Evolutionary conservation across 2,329 filamentous ascomycete genomes (phyloP).

Genomic region (Apiospora arundinis): DNA sequence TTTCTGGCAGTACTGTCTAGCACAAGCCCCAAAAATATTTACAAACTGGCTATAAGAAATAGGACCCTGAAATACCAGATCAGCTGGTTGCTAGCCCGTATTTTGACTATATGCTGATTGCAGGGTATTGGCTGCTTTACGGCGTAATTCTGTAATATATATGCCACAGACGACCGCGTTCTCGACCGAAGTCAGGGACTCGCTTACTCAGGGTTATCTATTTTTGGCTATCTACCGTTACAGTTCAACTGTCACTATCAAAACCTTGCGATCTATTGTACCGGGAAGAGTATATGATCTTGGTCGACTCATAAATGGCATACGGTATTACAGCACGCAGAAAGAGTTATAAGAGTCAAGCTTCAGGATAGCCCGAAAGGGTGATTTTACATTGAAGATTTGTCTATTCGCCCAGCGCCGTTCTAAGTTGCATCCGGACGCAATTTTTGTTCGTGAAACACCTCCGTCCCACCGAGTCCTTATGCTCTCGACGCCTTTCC

Average conservation of each 20-base stretch:
- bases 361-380: background rate
- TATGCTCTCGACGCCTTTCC: slow-evolving; percentile 15
- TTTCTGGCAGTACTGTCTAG: background rate
- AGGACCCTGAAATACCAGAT: no score
- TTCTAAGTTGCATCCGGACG: slow-evolving; percentile 23
- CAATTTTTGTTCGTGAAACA: background rate
- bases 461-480: slow-evolving; percentile 14
- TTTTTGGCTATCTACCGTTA: background rate
- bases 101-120: no score
- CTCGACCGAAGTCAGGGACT: no score
- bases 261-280: background rate
- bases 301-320: background rate
- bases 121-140: no score
- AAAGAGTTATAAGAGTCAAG: background rate
- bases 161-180: no score
- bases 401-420: slow-evolving; percentile 18
- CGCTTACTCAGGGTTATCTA: background rate
- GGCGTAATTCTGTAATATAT: no score
- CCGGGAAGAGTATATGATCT: background rate
- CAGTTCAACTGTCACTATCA: background rate
- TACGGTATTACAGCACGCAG: background rate
- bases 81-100: no score
- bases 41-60: background rate
- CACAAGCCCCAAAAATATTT: background rate
- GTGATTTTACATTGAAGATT: slow-evolving; percentile 11